Base-by-base conservation (phyloP, 2,329 filamentous ascomycete genomes). In the Biscogniauxia mediterranea region DNA sequence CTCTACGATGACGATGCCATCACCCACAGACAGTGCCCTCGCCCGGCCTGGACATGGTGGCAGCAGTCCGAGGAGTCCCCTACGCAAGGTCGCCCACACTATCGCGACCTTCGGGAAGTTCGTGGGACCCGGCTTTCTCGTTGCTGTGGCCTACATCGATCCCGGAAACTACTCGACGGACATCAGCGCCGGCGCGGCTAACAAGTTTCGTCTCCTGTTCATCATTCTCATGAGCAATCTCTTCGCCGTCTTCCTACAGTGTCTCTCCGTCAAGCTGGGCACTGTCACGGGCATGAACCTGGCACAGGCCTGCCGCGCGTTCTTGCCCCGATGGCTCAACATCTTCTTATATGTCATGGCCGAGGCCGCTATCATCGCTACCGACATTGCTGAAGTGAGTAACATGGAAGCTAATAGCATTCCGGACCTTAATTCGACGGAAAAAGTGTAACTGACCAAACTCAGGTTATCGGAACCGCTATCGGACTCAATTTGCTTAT, bases 131-230 rank as follows among this genome's bases (percentile, higher is more conserved):
- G 88, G 88, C 1, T 89, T 90, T 70, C 85, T 91, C 75, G 79
- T 86, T 42, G 78, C 83, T 5, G 83, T 86, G 38, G 83, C 83
- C 2, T 86, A 85, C 72, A 86, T 85, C 66, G 84, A 86, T 63
- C 84, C 81, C 56, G 86, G 86, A 61, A 91, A 91, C 73, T 91
- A 91, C 71, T 81, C 88, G 1, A 91, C 89, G 20, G 88, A 88
- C 72, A 85, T 90, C 54, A 84, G 86, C 7, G 88, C 88, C 53
- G 89, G 89, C 57, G 85, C 89, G 4, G 80, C 82, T 0, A 90
- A 87, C 72, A 82, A 81, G 59, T 91, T 87, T 77, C 81, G 79
- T 50, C 80, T 91, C 38, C 81, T 91, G 2, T 91, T 90, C 76
- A 80, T 91, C 66, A 83, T 91, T 52, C 78, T 91, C 9, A 78